These are phyloP conservation scores for Aspergillus floridensis DNA, from an alignment of 2,329 filamentous ascomycete genomes.

Conservation along the genomic window DNA sequence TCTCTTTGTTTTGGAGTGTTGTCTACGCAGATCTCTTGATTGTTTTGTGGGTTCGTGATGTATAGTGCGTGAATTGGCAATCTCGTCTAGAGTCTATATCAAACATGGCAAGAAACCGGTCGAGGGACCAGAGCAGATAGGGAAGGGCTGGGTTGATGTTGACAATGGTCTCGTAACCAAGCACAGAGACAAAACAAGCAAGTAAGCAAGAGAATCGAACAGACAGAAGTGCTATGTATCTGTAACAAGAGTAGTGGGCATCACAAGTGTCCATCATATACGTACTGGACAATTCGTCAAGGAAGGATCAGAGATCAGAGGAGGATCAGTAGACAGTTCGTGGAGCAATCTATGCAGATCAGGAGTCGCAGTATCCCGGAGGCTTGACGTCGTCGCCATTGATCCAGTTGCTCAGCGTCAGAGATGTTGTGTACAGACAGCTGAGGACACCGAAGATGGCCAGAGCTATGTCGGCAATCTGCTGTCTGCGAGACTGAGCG, in stretches of 20 bases:
- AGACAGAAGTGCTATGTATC: constrained; percentile 2
- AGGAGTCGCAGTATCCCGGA: constrained; percentile 63
- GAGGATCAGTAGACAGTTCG: not conserved
- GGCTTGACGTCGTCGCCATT: constrained; percentile 52
- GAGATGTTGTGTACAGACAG: constrained; percentile 86
- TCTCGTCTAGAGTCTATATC: constrained; percentile 7
- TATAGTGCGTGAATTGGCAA: constrained; percentile 2
- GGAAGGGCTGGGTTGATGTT: not conserved
- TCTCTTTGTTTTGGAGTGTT: too few species aligned
- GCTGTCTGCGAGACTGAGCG: constrained; percentile 66
- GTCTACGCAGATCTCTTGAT: too few species aligned
- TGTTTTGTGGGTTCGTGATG: not conserved
- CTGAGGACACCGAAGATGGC: constrained; percentile 79
- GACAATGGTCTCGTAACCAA: not conserved
- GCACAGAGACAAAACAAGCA: not conserved
- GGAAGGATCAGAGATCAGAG: not conserved
- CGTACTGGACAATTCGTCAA: not conserved
- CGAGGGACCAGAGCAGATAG: not conserved
- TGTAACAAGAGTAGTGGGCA: constrained; percentile 5
- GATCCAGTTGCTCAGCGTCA: constrained; percentile 87
- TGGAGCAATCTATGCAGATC: constrained; percentile 9
- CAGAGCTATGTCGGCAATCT: constrained; percentile 68
- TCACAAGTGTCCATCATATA: constrained; percentile 12
- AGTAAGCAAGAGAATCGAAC: not conserved
- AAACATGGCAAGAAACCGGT: not conserved